Base-by-base conservation (phyloP, 192 early-diverging fungal genomes). In the Dimargaris verticillata region DNA sequence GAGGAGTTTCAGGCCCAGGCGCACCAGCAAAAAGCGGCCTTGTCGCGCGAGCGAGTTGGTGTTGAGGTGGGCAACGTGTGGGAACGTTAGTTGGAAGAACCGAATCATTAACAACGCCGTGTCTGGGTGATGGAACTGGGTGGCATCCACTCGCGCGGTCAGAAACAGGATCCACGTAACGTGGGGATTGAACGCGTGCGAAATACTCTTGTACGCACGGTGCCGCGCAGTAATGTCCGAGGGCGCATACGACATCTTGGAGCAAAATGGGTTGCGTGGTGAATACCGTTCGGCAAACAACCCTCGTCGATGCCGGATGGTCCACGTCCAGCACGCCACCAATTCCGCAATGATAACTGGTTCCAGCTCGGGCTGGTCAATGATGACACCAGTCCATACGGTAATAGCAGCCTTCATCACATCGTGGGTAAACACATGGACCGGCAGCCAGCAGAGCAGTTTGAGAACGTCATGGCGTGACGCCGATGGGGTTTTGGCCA, bases 381-480 rank as follows among this genome's bases (percentile, higher is more conserved):
- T 81, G 50, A 95, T 80, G 44, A 99, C 70, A 82, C 84, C 88
- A 44, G 80, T 90, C 93, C 92, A 99, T n/a, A 89, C 82, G 6
- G 84, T 77, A 1, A 83, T 78, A n/a, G 84, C 83, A 42, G 88
- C 80, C 59, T 89, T 85, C 77, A 99, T 76, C 41, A 84, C 77
- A 44, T 82, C 76, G 15, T 84, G 78, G 29, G 81, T 81, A 58
- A 95, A 97, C 54, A 90, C 50, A 18, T 80, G 70, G 22, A 93
- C 73, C 6, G 93, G 92, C 60, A 90, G 87, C 81, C 87, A 89
- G 29, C 91, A 91, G 33, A 95, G 66, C 54, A 89, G 78, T 44
- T 83, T 78, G 38, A 93, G 68, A 15, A 95, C 68, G 50, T 95
- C 72, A 41, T 66, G 66, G 61, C 70, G 72, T 2, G 65, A 24